These are phyloP conservation scores for Pterocarpus santalinus DNA, from an alignment of 306 rosid species.

Conservation along the genomic window DNA sequence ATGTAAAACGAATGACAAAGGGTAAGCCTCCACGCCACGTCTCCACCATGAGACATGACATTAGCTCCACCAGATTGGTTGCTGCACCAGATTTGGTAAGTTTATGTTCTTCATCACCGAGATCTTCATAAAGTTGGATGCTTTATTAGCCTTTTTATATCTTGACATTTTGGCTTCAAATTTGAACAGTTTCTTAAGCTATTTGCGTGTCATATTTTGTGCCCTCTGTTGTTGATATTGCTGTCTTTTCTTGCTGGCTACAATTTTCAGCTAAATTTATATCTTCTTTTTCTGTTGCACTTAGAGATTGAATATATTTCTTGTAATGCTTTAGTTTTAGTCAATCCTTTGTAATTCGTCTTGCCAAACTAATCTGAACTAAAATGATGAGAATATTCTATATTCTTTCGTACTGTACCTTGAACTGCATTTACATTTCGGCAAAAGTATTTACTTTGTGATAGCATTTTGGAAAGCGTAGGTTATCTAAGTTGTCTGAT, in stretches of 20 bases:
- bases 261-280: constrained; percentile 17
- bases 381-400: constrained; percentile 3
- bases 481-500: constrained; percentile 40
- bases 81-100: constrained; percentile 64
- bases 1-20: constrained; percentile 50
- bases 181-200: not conserved
- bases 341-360: not conserved
- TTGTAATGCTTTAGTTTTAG: not conserved
- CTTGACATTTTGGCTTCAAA: not conserved
- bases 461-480: constrained; percentile 22
- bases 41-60: constrained; percentile 60
- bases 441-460: not conserved
- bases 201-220: not conserved
- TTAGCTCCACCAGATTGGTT: constrained; percentile 62
- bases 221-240: constrained; percentile 14
- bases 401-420: constrained; percentile 2
- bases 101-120: not conserved
- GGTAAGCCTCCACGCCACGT: constrained; percentile 79
- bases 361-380: constrained; percentile 16
- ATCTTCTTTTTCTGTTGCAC: not conserved
- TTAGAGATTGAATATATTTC: not conserved
- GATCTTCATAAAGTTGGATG: not conserved
- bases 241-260: constrained; percentile 20
- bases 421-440: not conserved
- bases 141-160: constrained; percentile 5